These are phyloP conservation scores for Effrenium voratum DNA, from an alignment of 73 alveolate species.

Conservation along the genomic window DNA sequence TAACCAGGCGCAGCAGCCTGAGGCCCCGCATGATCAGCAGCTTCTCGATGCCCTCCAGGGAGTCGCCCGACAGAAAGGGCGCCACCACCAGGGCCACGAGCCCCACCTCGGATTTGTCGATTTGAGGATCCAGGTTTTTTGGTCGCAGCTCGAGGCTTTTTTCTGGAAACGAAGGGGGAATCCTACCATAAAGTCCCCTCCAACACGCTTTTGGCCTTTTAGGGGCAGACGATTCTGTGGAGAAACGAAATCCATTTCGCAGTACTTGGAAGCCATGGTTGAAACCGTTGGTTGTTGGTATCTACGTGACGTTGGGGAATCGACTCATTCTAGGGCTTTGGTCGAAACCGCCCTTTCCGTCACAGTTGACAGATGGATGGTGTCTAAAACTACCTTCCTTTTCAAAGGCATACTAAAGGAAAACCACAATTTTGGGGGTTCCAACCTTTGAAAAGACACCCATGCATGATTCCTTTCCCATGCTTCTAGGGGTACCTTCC, in stretches of 20 bases:
- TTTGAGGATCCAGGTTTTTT: background rate
- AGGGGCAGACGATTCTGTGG: background rate
- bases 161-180: background rate
- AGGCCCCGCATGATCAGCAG: constrained; percentile 37
- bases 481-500: too few species aligned
- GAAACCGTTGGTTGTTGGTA: too few species aligned
- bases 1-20: constrained; percentile 24
- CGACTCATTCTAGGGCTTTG: too few species aligned
- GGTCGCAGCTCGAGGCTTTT: background rate
- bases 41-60: background rate
- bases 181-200: background rate
- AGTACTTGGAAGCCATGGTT: background rate
- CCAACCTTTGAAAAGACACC: too few species aligned
- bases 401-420: too few species aligned
- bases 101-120: background rate
- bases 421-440: too few species aligned
- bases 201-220: background rate
- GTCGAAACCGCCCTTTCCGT: too few species aligned
- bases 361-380: too few species aligned
- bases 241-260: background rate
- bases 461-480: too few species aligned
- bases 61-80: background rate
- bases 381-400: too few species aligned
- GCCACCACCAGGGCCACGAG: background rate
- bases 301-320: too few species aligned